phyloP scores from a whole-genome alignment of 2,329 filamentous ascomycete species.

The Fusarium nisikadoi region DNA sequence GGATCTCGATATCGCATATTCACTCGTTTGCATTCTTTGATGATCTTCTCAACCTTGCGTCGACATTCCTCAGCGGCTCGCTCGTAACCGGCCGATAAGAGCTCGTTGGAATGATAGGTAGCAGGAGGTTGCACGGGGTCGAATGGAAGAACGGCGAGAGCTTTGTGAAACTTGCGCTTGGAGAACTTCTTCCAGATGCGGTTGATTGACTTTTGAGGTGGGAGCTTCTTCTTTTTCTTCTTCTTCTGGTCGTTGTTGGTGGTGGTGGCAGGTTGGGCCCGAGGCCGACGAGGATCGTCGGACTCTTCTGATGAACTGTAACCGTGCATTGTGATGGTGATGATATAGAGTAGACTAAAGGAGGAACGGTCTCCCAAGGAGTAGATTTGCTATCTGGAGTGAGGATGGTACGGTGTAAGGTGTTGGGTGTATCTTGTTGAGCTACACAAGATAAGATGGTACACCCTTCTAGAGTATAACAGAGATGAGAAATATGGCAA shows the following conservation, averaged over 20 bases:
- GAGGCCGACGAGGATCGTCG: conserved; percentile 57
- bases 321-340: conserved; percentile 51
- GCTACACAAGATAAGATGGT: not conserved
- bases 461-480: not conserved
- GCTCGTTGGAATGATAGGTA: conserved; percentile 66
- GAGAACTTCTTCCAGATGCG: conserved; percentile 72
- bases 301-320: conserved; percentile 64
- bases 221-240: conserved; percentile 61
- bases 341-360: not conserved
- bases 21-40: conserved; percentile 73
- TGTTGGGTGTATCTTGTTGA: not conserved
- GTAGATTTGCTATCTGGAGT: not conserved
- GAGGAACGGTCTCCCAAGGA: not conserved
- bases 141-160: conserved; percentile 72
- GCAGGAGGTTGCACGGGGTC: conserved; percentile 65
- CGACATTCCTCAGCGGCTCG: conserved; percentile 72
- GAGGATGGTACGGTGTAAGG: not conserved
- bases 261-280: conserved; percentile 48
- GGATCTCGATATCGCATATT: conserved; percentile 84
- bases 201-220: conserved; percentile 74
- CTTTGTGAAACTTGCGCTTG: conserved; percentile 70
- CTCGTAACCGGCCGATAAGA: conserved; percentile 69
- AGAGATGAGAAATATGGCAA: not conserved
- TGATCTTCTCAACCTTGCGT: conserved; percentile 70
- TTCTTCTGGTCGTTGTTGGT: conserved; percentile 58